Evolutionary conservation across 495 filamentous ascomycete species (phyloP).

Genomic region (Schizothecium vesticola): DNA sequence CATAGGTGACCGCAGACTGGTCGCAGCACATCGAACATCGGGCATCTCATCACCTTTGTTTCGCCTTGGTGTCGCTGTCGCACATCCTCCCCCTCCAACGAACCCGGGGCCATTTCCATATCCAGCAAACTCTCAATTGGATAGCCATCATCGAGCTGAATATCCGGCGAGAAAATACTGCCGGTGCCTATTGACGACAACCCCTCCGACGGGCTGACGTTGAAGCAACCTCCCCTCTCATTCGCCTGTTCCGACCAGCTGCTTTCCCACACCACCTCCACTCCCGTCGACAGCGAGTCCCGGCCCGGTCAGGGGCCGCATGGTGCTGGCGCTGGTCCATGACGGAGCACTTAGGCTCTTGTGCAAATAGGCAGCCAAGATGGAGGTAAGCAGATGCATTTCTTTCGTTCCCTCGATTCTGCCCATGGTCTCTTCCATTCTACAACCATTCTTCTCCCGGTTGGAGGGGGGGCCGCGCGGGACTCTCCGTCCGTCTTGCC

Average conservation of each 20-base stretch:
- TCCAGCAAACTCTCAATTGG: background rate
- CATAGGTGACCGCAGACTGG: background rate
- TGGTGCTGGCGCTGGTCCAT: background rate
- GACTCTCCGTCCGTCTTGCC: background rate
- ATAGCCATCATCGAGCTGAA: background rate
- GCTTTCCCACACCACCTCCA: background rate
- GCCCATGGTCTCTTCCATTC: background rate
- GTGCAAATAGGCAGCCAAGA: background rate
- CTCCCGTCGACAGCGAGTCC: background rate
- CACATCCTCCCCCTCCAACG: background rate
- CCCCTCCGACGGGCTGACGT: background rate
- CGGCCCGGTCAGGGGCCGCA: background rate
- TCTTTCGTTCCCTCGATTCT: background rate
- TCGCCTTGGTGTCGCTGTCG: background rate
- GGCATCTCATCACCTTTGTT: background rate
- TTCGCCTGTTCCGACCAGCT: background rate
- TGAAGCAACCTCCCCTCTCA: background rate
- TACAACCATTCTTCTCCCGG: background rate
- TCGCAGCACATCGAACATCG: background rate
- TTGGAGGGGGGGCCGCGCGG: background rate
- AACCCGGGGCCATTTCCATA: background rate
- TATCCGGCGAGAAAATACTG: background rate
- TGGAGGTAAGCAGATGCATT: conserved; percentile 12
- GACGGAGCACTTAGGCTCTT: background rate
- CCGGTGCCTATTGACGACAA: background rate